Conservation (phyloP, 495 filamentous ascomycete species). For the Xylaria scruposa region DNA sequence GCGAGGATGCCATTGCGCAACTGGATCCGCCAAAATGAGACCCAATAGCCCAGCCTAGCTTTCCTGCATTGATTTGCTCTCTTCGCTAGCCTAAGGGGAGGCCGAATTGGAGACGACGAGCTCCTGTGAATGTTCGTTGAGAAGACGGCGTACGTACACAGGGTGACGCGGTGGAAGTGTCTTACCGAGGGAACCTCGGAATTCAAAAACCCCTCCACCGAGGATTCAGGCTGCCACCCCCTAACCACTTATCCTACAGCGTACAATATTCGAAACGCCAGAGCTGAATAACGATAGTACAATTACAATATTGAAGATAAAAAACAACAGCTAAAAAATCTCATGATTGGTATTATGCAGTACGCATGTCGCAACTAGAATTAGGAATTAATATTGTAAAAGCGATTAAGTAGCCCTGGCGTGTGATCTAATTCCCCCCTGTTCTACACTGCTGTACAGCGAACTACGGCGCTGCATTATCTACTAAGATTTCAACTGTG, state of each 20-base stretch:
- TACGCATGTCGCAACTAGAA: not conserved
- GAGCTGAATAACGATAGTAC: not conserved
- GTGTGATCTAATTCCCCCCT: not conserved
- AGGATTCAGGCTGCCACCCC: not conserved
- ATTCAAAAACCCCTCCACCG: not conserved
- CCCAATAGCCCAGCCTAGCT: not conserved
- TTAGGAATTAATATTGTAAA: not conserved
- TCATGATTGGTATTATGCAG: not conserved
- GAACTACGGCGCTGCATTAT: not conserved
- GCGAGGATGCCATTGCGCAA: conserved; percentile 19
- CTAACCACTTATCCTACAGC: not conserved
- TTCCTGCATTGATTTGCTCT: not conserved
- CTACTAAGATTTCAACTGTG: not conserved
- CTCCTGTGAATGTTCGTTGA: not conserved
- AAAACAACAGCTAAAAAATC: not conserved
- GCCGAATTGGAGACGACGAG: not conserved
- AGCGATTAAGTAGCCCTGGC: not conserved
- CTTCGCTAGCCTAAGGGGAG: not conserved
- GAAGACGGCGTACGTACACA: not conserved
- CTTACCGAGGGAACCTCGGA: not conserved
- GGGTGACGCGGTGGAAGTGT: not conserved
- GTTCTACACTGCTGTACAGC: not conserved
- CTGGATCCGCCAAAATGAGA: not conserved
- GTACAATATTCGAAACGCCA: not conserved
- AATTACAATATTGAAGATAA: not conserved